Conservation (phyloP, 2,329 filamentous ascomycete species). For the Venturia effusa region DNA sequence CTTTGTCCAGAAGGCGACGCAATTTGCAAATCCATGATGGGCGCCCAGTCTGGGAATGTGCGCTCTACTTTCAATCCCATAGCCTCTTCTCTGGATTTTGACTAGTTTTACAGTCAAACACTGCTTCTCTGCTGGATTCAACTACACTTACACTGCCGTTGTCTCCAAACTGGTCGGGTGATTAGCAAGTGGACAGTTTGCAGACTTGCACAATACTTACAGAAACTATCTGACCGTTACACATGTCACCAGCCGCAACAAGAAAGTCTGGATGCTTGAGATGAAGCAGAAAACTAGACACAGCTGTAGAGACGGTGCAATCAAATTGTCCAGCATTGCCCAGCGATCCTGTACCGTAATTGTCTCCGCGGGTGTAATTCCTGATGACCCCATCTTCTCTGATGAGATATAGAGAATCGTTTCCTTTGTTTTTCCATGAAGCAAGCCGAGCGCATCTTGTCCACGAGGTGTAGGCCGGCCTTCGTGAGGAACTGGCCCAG, state of each 20-base stretch:
- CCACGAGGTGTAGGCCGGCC: conserved; percentile 74
- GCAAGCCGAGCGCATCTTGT: conserved; percentile 57
- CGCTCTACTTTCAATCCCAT: neutral
- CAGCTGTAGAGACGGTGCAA: conserved; percentile 70
- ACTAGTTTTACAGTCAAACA: neutral
- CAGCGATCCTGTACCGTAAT: conserved; percentile 11
- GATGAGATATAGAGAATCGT: conserved; percentile 75
- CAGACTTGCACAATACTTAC: neutral
- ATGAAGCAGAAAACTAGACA: conserved; percentile 57
- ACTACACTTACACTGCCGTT: neutral
- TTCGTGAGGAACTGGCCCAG: conserved; percentile 21
- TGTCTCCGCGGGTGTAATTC: conserved; percentile 38
- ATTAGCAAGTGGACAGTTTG: neutral
- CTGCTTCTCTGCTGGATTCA: neutral
- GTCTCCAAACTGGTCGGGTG: neutral
- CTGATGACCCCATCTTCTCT: conserved; percentile 77
- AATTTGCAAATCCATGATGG: conserved; percentile 38
- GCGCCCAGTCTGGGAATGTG: conserved; percentile 49
- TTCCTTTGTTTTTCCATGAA: conserved; percentile 46
- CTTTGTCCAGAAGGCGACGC: conserved; percentile 19
- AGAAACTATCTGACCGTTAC: conserved; percentile 48
- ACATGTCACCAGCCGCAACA: conserved; percentile 66
- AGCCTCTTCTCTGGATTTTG: neutral
- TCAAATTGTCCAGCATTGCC: conserved; percentile 50
- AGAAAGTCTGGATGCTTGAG: conserved; percentile 64